Base-by-base conservation (phyloP, 2,329 filamentous ascomycete genomes). In the Botryotinia narcissicola region DNA sequence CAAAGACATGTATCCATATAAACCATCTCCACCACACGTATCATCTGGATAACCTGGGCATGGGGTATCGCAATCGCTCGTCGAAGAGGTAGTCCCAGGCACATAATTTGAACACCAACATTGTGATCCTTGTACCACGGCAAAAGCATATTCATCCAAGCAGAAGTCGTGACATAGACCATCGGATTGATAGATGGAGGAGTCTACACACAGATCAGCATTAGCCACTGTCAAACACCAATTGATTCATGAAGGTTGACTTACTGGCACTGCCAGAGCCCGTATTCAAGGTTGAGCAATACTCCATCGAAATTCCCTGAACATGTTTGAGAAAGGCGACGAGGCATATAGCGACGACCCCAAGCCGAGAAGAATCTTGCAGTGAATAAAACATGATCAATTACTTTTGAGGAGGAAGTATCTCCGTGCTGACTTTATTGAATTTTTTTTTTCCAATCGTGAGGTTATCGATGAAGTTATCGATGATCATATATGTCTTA, bases 71-170 rank as follows among this genome's bases (percentile, higher is more conserved):
- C 93, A 95, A 35, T 86, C 78, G 48, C 54, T 62, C 7, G 54
- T 44, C 2, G 82, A 81, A 35, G 69, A 84, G 80, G 46, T 81
- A 46, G 83, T 76, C 68, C 84, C 84, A 14, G 93, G 93, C 3
- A 86, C 85, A 78, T 90, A 90, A 80, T 94, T 87, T 54, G 91
- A 91, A 81, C 93, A 95, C 92, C 92, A 95, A 80, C 93, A 95
- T 70, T 85, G 82, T 46, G 88, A 84, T 25, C 82, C 85, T 77
- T 93, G 87, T 1, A 94, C 84, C 66, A 95, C 84, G 76, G 91
- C 92, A 75, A 91, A 93, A 57, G 92, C 91, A 76, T 86, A 92
- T 25, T 84, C 48, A 32, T 80, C 78, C 40, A 82, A 78, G 82
- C 93, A 95, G 67, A 86, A 86, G 67, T 87, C 83, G 68, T 85